Evolutionary conservation across 257 asterid species (phyloP).

Genomic region (Solanum habrochaites): DNA sequence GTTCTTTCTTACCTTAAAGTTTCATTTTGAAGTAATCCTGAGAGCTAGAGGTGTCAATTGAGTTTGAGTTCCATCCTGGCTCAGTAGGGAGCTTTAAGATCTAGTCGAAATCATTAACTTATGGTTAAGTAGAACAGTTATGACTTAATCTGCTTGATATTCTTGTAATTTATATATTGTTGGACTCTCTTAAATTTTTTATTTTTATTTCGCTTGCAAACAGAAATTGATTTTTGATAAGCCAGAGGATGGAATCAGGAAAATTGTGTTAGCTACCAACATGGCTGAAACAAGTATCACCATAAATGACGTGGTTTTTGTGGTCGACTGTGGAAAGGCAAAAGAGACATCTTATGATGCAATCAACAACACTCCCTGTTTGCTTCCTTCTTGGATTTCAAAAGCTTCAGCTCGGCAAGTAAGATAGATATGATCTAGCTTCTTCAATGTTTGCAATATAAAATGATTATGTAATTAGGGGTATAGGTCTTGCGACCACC

Average conservation of each 20-base stretch:
- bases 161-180: background rate
- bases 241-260: constrained; percentile 80
- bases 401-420: constrained; percentile 97
- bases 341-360: constrained; percentile 98
- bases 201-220: background rate
- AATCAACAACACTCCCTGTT: constrained; percentile 87
- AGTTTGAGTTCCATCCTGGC: background rate
- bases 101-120: background rate
- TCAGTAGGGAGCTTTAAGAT: background rate
- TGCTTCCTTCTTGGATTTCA: constrained; percentile 95
- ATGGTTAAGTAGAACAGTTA: background rate
- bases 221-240: constrained; percentile 82
- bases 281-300: constrained; percentile 98
- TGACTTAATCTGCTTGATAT: background rate
- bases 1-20: background rate
- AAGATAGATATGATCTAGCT: background rate
- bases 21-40: background rate
- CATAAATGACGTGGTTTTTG: constrained; percentile 91
- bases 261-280: constrained; percentile 91
- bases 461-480: background rate
- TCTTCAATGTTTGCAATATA: background rate
- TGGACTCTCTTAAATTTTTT: background rate
- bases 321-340: constrained; percentile 93
- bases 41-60: background rate
- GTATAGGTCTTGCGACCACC: background rate